Evolutionary conservation across 768 basidiomycete species (phyloP).

Genomic region (Mrakia frigida): DNA sequence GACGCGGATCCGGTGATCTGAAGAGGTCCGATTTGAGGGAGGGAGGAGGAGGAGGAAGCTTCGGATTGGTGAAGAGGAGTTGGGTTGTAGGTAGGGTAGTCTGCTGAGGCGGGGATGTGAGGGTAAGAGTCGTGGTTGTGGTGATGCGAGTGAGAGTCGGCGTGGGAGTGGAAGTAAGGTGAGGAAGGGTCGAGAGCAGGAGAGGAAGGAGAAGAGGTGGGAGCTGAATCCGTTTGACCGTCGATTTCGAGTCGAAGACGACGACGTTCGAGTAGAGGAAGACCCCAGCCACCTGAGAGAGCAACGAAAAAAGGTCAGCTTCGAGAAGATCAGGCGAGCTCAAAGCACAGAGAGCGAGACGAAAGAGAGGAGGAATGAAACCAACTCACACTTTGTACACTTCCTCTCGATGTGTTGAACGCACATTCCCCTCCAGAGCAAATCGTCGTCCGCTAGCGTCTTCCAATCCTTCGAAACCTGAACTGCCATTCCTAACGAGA

Average conservation of each 20-base stretch:
- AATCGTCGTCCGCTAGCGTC: slow-evolving; percentile 83
- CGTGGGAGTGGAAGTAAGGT: slow-evolving; percentile 17
- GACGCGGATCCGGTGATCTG: neutral
- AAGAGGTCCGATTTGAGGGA: slow-evolving; percentile 47
- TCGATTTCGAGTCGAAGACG: slow-evolving; percentile 30
- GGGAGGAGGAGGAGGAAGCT: neutral
- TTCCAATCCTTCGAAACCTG: slow-evolving; percentile 85
- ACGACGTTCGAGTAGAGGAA: slow-evolving; percentile 69
- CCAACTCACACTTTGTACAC: slow-evolving; percentile 75
- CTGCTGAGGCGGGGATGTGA: neutral
- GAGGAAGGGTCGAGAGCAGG: neutral
- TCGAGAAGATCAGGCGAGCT: neutral
- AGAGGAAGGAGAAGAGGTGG: neutral
- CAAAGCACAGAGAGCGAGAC: neutral
- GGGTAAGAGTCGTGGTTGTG: slow-evolving; percentile 13
- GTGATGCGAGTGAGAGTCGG: slow-evolving; percentile 17
- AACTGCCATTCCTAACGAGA: slow-evolving; percentile 84
- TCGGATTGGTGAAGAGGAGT: neutral
- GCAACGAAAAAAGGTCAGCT: neutral
- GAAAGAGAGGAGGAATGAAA: neutral
- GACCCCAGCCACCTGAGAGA: slow-evolving; percentile 67
- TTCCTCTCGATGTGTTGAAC: slow-evolving; percentile 97
- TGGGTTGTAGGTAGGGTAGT: neutral
- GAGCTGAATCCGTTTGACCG: slow-evolving; percentile 25
- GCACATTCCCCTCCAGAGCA: slow-evolving; percentile 92